phyloP scores from a whole-genome alignment of 345 rosid genomes.

The Firmiana major region DNA sequence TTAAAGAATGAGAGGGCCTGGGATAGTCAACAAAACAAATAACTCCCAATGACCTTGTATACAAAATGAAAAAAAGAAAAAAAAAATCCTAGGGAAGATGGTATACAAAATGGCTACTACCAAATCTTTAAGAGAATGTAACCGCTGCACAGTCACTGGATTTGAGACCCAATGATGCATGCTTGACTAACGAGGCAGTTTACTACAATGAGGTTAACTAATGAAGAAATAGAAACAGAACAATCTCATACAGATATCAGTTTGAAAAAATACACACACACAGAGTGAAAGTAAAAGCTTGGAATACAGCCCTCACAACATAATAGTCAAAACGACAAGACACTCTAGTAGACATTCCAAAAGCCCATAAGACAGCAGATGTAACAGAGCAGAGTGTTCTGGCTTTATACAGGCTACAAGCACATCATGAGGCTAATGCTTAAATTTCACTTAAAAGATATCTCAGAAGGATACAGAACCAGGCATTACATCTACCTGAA shows the following conservation, averaged over 20 bases:
- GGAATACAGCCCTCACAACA: neutral
- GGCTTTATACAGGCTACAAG: neutral
- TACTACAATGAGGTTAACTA: no score
- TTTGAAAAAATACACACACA: neutral
- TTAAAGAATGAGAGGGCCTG: neutral
- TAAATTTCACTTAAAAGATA: neutral
- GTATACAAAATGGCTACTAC: no score
- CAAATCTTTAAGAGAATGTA: no score
- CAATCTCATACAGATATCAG: no score
- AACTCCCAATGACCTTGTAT: neutral
- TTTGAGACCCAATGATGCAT: no score
- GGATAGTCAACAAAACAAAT: neutral
- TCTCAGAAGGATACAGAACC: slow-evolving; percentile 1
- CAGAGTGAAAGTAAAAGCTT: neutral
- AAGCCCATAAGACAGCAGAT: no score
- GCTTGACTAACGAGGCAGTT: no score
- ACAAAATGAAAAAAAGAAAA: no score
- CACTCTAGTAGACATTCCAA: no score
- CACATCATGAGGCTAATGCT: neutral
- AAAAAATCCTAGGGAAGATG: no score
- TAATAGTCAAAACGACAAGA: neutral
- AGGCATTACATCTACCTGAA: slow-evolving; percentile 53
- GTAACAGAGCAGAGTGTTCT: neutral
- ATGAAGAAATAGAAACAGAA: no score
- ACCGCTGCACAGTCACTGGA: no score